Evolutionary conservation across 805 yeast genomes (phyloP).

Genomic region (Kodamaea hsintzibuensis): DNA sequence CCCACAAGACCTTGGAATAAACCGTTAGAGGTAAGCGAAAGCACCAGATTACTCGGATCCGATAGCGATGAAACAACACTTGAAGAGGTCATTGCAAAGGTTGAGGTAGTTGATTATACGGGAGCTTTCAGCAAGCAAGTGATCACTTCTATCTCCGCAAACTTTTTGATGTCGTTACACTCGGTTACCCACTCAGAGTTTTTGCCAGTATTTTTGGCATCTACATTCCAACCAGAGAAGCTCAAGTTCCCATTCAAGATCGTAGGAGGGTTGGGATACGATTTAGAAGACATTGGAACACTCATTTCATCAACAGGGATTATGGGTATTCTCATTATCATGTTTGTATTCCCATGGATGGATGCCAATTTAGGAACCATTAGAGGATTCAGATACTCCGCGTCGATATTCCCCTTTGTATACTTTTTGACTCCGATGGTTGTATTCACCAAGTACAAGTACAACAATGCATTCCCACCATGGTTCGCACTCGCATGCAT

Average conservation of each 20-base stretch:
- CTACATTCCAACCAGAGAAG: slow-evolving; percentile 24
- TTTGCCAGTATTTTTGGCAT: slow-evolving; percentile 38
- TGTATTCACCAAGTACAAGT: slow-evolving; percentile 31
- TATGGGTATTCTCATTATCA: slow-evolving; percentile 33
- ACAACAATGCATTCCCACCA: slow-evolving; percentile 25
- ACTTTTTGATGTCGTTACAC: slow-evolving; percentile 36
- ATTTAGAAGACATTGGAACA: slow-evolving; percentile 33
- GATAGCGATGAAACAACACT: slow-evolving; percentile 3
- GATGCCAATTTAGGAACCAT: slow-evolving; percentile 35
- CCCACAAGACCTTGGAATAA: slow-evolving; percentile 25
- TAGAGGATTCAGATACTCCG: slow-evolving; percentile 31
- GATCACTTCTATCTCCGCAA: slow-evolving; percentile 31
- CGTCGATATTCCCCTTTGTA: slow-evolving; percentile 32
- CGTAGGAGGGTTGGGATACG: slow-evolving; percentile 38
- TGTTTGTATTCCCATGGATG: slow-evolving; percentile 33
- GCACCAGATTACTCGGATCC: slow-evolving; percentile 5
- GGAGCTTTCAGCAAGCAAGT: slow-evolving; percentile 33
- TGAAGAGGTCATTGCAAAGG: neutral
- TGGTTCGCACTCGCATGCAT: slow-evolving; percentile 31
- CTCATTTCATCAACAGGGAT: slow-evolving; percentile 38
- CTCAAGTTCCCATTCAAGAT: slow-evolving; percentile 36
- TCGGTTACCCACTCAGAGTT: slow-evolving; percentile 35
- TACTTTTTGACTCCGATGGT: slow-evolving; percentile 32
- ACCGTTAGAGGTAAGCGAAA: neutral
- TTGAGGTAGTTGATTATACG: slow-evolving; percentile 6